Conservation (phyloP, 208 protist genomes). For the Acanthamoeba triangularis region DNA sequence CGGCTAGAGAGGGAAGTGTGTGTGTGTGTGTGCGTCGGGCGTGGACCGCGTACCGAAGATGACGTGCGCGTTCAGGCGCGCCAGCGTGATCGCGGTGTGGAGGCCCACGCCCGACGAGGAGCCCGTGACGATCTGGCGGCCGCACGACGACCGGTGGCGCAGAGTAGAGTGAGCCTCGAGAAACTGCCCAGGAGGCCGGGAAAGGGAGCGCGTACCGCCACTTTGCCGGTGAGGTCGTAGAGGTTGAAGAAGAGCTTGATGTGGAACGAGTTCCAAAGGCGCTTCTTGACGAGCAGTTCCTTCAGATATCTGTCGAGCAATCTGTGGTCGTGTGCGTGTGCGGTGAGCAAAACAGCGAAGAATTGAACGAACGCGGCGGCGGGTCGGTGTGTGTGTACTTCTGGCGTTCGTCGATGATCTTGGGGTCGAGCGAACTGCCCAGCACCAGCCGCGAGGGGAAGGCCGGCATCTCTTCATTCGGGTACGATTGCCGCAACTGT, state of each 20-base stretch:
- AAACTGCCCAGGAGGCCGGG: neutral
- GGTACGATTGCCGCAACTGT: conserved; percentile 13
- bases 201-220: conserved; percentile 3
- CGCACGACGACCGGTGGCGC: neutral
- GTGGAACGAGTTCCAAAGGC: conserved; percentile 51
- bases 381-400: neutral
- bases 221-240: conserved; percentile 59
- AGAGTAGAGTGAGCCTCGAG: neutral
- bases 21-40: too few relatives aligned
- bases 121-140: conserved; percentile 38
- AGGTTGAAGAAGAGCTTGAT: conserved; percentile 38
- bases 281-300: conserved; percentile 46
- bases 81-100: conserved; percentile 41
- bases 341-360: neutral
- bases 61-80: conserved; percentile 47
- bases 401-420: conserved; percentile 11
- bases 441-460: conserved; percentile 52
- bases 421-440: conserved; percentile 31
- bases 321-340: neutral
- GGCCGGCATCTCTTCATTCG: conserved; percentile 20
- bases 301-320: conserved; percentile 20
- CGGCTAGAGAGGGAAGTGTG: neutral
- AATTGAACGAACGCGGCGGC: neutral
- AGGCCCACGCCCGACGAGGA: conserved; percentile 49
- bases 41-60: conserved; percentile 17